Evolutionary conservation across 2,329 filamentous ascomycete species (phyloP), one percentile per base, ranked within the genome.

Genomic region (Shiraia bambusicola): DNA sequence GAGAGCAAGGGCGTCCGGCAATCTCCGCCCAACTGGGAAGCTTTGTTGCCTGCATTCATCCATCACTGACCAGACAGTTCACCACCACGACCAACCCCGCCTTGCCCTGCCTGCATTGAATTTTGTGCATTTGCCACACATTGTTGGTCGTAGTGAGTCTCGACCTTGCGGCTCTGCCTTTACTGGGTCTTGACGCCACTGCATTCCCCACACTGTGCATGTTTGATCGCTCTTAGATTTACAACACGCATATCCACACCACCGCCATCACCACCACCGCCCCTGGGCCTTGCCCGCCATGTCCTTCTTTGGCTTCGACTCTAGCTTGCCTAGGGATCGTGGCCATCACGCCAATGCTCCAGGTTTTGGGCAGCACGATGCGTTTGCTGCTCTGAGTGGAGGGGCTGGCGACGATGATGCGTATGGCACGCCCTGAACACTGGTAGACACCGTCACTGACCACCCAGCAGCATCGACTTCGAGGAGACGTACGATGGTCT

Each of bases 401-500:
- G 69, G 72, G 52, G 69, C 70, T 54, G 71, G 61, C 45, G 79
- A 85, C 45, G 81, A 84, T 56, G 79, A 84, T 64, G 76, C 72
- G 76, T 82, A 74, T 66, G 76, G 67, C 33, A 47, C 34, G 29
- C 32, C 32, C 24, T 28, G 22, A 22, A 5, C 22, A 8, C 15
- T 19, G 36, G 26, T 19, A 29, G 13, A 12, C 70, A 71, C 41
- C 37, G 17, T 27, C 76, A 76, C 54, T 80, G 52, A 62, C 45
- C 66, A n/a, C 6, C 40, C 4, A 54, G 83, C 56, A 86, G 83
- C 40, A 80, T 87, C 59, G 87, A 97, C 59, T 98, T 97, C 58
- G 93, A 98, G 59, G 90, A 98, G 65, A 97, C 92, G 27, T 97
- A 97, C 66, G 93, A 98, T 69, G 92, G 92, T 13, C 77, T 98